Evolutionary conservation across 2,329 filamentous ascomycete species (phyloP), one percentile per base, ranked within the genome.

Genomic region (Aspergillus pseudoviridinutans): DNA sequence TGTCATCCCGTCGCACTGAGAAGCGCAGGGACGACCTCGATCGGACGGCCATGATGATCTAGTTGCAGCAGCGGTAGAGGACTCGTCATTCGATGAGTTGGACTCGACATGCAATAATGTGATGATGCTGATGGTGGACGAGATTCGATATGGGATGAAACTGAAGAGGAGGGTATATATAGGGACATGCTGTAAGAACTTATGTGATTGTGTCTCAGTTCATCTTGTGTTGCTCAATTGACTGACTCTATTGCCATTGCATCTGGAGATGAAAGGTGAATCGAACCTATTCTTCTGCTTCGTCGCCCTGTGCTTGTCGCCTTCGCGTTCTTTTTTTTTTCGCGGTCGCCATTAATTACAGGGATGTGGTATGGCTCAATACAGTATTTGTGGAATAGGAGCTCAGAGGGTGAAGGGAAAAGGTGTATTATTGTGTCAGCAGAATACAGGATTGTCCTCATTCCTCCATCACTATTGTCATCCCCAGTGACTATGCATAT

Each of bases 11-110:
- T 72, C 69, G 70, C 67, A 71, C 61, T 57, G 68, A 65, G 62
- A 66, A 68, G 58, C 70, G 70, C 59, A 71, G 64, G 44, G 69
- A 69, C 4, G 70, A 61, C 63, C 67, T 68, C 63, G 70, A 70
- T 64, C 69, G 67, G 60, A 71, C 62, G 54, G 69, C 67, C 72
- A 74, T 74, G 32, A 66, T 44, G 55, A 51, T 35, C 27, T 27
- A 38, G 20, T 60, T 53, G 35, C 49, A 38, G 28, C 29, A 20
- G 28, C 35, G 50, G 46, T 47, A 44, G 27, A 49, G 38, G 20
- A 54, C n/a, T n/a, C 20, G 27, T 50, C 49, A 50, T 50, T n/a
- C n/a, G 50, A 41, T n/a, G 50, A 27, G 29, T 14, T 22, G 51
- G 25, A 54, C 28, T 27, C 20, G 27, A 35, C 49, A 35, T 22